A percentile compares a stretch with the other conserved stretches of the same genome.
Evolutionary conservation across 2,329 filamentous ascomycete genomes (phyloP).

Genomic region (Penicillium sumatraense): DNA sequence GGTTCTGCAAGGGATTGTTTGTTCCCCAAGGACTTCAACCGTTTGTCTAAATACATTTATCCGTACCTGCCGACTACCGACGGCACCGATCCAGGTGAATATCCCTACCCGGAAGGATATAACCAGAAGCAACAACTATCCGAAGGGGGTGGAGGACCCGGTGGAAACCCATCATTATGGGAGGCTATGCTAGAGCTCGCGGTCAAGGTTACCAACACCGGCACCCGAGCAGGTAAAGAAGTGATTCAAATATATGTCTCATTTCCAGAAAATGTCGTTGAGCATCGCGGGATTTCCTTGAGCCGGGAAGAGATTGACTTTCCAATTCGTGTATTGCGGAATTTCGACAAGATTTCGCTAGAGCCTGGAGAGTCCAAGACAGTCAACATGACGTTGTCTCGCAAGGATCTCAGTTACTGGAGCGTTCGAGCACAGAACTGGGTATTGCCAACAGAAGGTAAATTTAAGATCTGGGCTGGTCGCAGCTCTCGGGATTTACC

Average conservation of each 20-base stretch:
- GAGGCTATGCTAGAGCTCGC: slow-evolving; percentile 53
- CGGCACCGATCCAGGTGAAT: slow-evolving; percentile 50
- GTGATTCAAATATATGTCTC: slow-evolving; percentile 69
- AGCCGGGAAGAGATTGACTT: slow-evolving; percentile 60
- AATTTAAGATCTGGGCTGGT: slow-evolving; percentile 41
- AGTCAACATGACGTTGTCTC: slow-evolving; percentile 64
- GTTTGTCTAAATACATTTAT: slow-evolving; percentile 72
- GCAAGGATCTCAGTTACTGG: slow-evolving; percentile 76
- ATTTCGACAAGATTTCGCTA: slow-evolving; percentile 72
- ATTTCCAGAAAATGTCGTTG: slow-evolving; percentile 55
- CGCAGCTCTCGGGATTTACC: slow-evolving; percentile 42
- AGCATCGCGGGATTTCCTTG: slow-evolving; percentile 33
- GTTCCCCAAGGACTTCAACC: slow-evolving; percentile 65
- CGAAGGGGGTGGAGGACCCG: slow-evolving; percentile 69
- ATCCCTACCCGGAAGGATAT: slow-evolving; percentile 63
- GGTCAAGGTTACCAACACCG: slow-evolving; percentile 55
- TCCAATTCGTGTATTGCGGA: slow-evolving; percentile 65
- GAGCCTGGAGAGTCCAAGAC: slow-evolving; percentile 57
- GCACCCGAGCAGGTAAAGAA: slow-evolving; percentile 52
- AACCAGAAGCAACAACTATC: slow-evolving; percentile 56
- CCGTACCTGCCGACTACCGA: slow-evolving; percentile 65
- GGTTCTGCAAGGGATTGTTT: slow-evolving; percentile 62
- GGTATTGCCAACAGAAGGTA: slow-evolving; percentile 58
- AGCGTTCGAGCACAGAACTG: slow-evolving; percentile 71
- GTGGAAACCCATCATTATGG: slow-evolving; percentile 54